Evolutionary conservation across 2,329 filamentous ascomycete species (phyloP).

Genomic region (Calonectria leucothoes): DNA sequence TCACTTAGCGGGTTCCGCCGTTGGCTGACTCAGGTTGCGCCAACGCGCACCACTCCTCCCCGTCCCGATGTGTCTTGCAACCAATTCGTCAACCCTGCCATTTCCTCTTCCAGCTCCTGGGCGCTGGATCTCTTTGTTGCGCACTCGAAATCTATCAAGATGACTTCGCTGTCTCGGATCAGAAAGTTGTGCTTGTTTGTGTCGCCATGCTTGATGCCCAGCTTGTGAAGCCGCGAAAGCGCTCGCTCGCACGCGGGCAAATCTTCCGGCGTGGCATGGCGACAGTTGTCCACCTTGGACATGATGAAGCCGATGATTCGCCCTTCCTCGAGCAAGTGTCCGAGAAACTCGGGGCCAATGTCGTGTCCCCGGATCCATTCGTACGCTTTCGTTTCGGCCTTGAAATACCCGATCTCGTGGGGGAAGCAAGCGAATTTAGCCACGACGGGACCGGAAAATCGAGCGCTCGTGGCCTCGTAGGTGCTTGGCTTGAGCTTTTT

Average conservation of each 20-base stretch:
- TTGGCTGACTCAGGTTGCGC: slow-evolving; percentile 6
- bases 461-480: not conserved
- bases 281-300: not conserved
- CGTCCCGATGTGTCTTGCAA: not conserved
- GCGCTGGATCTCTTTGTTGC: not conserved
- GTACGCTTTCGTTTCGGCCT: not conserved
- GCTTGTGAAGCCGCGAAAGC: not conserved
- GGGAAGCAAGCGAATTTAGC: not conserved
- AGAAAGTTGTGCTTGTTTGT: not conserved
- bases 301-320: not conserved
- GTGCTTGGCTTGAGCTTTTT: not conserved
- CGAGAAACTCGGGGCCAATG: not conserved
- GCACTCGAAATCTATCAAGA: not conserved
- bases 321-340: not conserved
- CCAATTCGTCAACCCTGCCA: not conserved
- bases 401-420: not conserved
- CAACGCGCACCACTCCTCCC: not conserved
- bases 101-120: not conserved
- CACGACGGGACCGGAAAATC: not conserved
- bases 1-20: not conserved
- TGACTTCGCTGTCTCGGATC: not conserved
- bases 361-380: not conserved
- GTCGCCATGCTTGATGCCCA: not conserved
- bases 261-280: not conserved
- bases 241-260: not conserved